These are phyloP conservation scores for Talaromyces rugulosus DNA, from an alignment of 2,329 filamentous ascomycete genomes.

Conservation along the genomic window DNA sequence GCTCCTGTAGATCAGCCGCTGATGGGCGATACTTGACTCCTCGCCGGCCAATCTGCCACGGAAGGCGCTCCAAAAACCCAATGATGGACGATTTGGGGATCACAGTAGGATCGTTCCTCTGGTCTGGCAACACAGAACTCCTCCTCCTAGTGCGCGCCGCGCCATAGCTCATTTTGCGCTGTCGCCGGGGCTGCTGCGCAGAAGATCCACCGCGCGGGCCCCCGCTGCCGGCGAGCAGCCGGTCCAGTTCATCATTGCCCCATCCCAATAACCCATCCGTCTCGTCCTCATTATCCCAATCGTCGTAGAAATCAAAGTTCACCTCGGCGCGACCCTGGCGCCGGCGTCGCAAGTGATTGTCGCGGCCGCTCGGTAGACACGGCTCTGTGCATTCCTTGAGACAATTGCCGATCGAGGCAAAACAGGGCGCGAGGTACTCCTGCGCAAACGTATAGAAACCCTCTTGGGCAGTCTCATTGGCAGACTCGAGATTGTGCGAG, in stretches of 20 bases:
- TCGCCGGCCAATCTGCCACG: slow-evolving; percentile 75
- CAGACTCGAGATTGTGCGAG: slow-evolving; percentile 82
- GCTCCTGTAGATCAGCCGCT: slow-evolving; percentile 83
- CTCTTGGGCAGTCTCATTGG: slow-evolving; percentile 86
- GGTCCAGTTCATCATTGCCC: slow-evolving; percentile 81
- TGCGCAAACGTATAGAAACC: slow-evolving; percentile 87
- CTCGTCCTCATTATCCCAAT: slow-evolving; percentile 71
- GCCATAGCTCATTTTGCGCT: slow-evolving; percentile 86
- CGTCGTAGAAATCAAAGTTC: slow-evolving; percentile 96
- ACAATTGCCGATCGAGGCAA: slow-evolving; percentile 62
- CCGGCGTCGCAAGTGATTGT: slow-evolving; percentile 66
- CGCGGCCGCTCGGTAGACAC: slow-evolving; percentile 59
- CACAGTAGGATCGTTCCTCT: slow-evolving; percentile 69
- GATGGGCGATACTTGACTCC: slow-evolving; percentile 85
- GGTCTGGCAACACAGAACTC: slow-evolving; percentile 54
- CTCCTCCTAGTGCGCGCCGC: slow-evolving; percentile 61
- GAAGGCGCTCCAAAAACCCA: slow-evolving; percentile 77
- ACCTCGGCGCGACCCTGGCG: slow-evolving; percentile 69
- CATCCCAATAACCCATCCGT: slow-evolving; percentile 65
- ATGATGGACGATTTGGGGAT: slow-evolving; percentile 82
- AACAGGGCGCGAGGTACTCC: slow-evolving; percentile 76
- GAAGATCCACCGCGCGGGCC: slow-evolving; percentile 27
- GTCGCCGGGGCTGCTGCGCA: slow-evolving; percentile 64
- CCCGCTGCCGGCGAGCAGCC: slow-evolving; percentile 67
- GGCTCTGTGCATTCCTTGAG: slow-evolving; percentile 66